Conservation (phyloP, 2,329 filamentous ascomycete genomes). For the Emergomyces orientalis region DNA sequence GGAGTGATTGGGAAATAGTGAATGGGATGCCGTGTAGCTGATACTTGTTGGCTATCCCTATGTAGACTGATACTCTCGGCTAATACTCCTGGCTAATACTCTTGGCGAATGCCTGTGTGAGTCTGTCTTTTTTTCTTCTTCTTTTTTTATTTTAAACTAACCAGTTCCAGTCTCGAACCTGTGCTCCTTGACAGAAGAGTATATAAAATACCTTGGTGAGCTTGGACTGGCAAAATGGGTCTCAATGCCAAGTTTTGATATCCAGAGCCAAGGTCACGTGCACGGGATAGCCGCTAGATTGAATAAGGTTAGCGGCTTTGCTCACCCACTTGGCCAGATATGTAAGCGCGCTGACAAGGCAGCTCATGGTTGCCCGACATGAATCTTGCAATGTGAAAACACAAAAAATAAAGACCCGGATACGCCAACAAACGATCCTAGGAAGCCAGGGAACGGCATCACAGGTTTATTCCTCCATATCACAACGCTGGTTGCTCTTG, state of each 20-base stretch:
- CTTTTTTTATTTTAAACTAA: too few relatives aligned
- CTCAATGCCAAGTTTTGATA: not conserved
- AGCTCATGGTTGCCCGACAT: not conserved
- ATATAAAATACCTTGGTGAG: too few relatives aligned
- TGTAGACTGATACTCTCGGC: too few relatives aligned
- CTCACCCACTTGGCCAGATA: conserved; percentile 6
- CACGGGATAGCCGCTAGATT: not conserved
- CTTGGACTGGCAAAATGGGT: too few relatives aligned
- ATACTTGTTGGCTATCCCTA: too few relatives aligned
- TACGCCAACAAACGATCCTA: not conserved
- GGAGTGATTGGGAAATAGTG: too few relatives aligned
- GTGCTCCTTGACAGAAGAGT: too few relatives aligned
- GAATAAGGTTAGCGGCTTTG: not conserved
- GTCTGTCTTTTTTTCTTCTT: too few relatives aligned
- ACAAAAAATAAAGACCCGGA: not conserved
- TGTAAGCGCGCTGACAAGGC: not conserved
- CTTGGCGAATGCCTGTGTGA: too few relatives aligned
- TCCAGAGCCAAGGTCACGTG: not conserved
- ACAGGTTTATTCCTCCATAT: not conserved
- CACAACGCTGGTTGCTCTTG: not conserved
- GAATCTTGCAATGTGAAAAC: not conserved
- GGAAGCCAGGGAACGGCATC: not conserved
- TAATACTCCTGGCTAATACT: too few relatives aligned
- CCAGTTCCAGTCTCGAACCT: too few relatives aligned
- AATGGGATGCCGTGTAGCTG: too few relatives aligned